Evolutionary conservation across 2,329 filamentous ascomycete genomes (phyloP).

Genomic region (Xylaria arbuscula): DNA sequence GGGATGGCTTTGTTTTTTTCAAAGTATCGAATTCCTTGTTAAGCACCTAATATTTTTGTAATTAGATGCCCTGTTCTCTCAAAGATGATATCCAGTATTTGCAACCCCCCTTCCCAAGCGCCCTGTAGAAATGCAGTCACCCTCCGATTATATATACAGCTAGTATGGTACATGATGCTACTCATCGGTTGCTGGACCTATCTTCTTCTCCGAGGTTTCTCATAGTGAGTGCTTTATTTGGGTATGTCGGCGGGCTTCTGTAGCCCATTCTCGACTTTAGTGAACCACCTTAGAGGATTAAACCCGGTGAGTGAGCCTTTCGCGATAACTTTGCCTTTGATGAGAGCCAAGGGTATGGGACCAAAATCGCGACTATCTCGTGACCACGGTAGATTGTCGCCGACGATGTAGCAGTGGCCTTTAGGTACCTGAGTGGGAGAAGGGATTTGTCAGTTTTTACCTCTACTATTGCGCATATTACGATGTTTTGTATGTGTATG

Average conservation of each 20-base stretch:
- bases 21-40: constrained; percentile 24
- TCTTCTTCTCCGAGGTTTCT: background rate
- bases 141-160: background rate
- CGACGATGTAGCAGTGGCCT: constrained; percentile 91
- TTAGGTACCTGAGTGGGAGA: constrained; percentile 74
- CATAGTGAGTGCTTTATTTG: background rate
- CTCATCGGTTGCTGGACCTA: background rate
- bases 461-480: background rate
- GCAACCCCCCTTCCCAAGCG: constrained; percentile 26
- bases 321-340: constrained; percentile 83
- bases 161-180: constrained; percentile 19
- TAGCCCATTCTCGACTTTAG: constrained; percentile 60
- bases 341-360: constrained; percentile 83
- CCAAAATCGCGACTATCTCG: constrained; percentile 89
- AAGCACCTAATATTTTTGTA: constrained; percentile 43
- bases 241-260: constrained; percentile 28
- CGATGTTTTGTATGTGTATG: background rate
- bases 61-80: constrained; percentile 45
- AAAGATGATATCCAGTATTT: constrained; percentile 46
- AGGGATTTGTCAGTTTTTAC: constrained; percentile 9
- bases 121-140: constrained; percentile 32
- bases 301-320: constrained; percentile 52
- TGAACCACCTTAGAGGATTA: constrained; percentile 63
- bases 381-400: constrained; percentile 87
- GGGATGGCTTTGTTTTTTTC: constrained; percentile 19